Percentiles rank a stretch among this genome's conserved stretches.
These are phyloP conservation scores for Dryas integrifolia DNA, from an alignment of 331 rosid species.

Conservation along the genomic window DNA sequence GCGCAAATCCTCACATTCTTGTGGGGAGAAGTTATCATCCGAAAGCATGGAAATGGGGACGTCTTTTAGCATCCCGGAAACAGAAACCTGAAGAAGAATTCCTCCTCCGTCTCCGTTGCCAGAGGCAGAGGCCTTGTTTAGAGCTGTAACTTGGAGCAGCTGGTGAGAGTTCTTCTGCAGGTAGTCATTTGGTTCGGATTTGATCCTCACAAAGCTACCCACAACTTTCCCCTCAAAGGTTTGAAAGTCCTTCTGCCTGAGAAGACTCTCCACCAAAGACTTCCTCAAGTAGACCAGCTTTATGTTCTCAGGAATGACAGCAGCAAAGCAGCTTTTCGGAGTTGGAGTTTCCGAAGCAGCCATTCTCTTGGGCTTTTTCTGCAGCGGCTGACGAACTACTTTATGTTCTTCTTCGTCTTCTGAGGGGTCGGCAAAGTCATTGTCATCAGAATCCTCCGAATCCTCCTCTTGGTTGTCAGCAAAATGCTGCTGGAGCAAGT, in stretches of 20 bases:
- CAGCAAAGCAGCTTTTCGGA: slow-evolving; percentile 59
- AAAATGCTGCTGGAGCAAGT: slow-evolving; percentile 63
- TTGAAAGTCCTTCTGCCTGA: slow-evolving; percentile 37
- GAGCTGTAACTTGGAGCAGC: slow-evolving; percentile 69
- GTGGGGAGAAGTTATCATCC: slow-evolving; percentile 65
- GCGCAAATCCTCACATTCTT: slow-evolving; percentile 44
- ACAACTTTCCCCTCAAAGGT: slow-evolving; percentile 56
- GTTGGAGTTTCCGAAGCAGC: neutral
- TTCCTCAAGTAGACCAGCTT: slow-evolving; percentile 63
- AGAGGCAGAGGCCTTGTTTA: slow-evolving; percentile 37
- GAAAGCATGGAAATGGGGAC: slow-evolving; percentile 54
- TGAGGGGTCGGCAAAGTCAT: slow-evolving; percentile 15
- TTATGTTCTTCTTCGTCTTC: slow-evolving; percentile 19
- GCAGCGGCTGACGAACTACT: neutral
- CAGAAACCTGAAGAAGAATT: slow-evolving; percentile 47
- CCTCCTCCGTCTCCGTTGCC: slow-evolving; percentile 27
- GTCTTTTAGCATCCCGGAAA: slow-evolving; percentile 38
- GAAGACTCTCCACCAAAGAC: slow-evolving; percentile 59
- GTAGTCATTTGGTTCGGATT: slow-evolving; percentile 57
- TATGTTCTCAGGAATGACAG: slow-evolving; percentile 53
- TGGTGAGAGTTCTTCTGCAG: slow-evolving; percentile 62
- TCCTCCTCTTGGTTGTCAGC: slow-evolving; percentile 51
- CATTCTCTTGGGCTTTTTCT: neutral
- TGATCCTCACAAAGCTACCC: slow-evolving; percentile 66
- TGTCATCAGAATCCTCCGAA: slow-evolving; percentile 43